Evolutionary conservation across 2,329 filamentous ascomycete genomes (phyloP).

Genomic region (Botrytis porri): DNA sequence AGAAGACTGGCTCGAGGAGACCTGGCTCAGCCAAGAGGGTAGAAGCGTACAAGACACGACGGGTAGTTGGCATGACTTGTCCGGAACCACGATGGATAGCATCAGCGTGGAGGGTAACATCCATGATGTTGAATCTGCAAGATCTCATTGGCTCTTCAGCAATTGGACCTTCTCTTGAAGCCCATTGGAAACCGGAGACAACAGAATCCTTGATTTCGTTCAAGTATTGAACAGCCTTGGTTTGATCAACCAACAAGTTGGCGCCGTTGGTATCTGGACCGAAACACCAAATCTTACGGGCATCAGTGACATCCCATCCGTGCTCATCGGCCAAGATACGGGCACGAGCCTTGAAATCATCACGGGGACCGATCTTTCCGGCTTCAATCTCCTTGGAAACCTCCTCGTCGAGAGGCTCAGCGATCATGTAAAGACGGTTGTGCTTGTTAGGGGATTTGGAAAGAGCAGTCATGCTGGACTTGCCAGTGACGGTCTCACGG

Average conservation of each 20-base stretch:
- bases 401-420: slow-evolving; percentile 88
- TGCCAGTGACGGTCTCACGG: slow-evolving; percentile 86
- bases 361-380: slow-evolving; percentile 90
- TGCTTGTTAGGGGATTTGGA: slow-evolving; percentile 99
- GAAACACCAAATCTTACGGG: slow-evolving; percentile 99
- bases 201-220: slow-evolving; percentile 99
- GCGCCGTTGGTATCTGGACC: slow-evolving; percentile 95
- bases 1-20: slow-evolving; percentile 95
- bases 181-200: slow-evolving; percentile 99
- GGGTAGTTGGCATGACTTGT: slow-evolving; percentile 96
- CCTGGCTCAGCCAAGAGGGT: slow-evolving; percentile 86
- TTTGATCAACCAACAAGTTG: slow-evolving; percentile 99
- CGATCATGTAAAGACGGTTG: slow-evolving; percentile 98
- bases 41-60: slow-evolving; percentile 95
- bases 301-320: slow-evolving; percentile 99
- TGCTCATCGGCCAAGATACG: slow-evolving; percentile 94
- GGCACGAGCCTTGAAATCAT: slow-evolving; percentile 98
- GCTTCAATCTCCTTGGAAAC: slow-evolving; percentile 84
- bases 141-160: slow-evolving; percentile 98
- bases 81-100: slow-evolving; percentile 99
- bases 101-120: slow-evolving; percentile 99
- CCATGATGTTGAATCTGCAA: slow-evolving; percentile 97
- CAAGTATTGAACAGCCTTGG: slow-evolving; percentile 99
- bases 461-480: slow-evolving; percentile 91
- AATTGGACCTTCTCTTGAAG: slow-evolving; percentile 93